Evolutionary conservation across 2,329 filamentous ascomycete genomes (phyloP), one percentile per base, ranked within the genome.

Genomic region (Penicillium sclerotiorum): DNA sequence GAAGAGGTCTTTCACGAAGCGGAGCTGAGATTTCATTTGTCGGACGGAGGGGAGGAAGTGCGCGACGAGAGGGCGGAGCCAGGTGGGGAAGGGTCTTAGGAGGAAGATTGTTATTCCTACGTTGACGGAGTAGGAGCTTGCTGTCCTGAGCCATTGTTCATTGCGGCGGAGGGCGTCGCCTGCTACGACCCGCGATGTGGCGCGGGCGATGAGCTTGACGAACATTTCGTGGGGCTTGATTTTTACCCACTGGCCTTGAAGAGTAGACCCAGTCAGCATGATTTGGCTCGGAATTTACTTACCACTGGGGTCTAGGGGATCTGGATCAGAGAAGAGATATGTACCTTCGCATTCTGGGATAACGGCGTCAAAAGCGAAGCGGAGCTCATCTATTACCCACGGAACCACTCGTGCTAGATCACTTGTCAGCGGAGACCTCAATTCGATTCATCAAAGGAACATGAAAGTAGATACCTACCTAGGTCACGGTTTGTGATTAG

Each of bases 151-250:
- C 73, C 74, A 77, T 45, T 67, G 58, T 46, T 67, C 57, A 48
- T 75, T 71, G 20, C 64, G 63, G 44, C 68, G 70, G 6, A 73
- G 56, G 5, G 55, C 50, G 4, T 67, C 59, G 15, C 74, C 73
- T 23, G 72, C 64, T 44, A 77, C 71, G 33, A 77, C 63, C 15
- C 73, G 66, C 1, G 70, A 68, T 1, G 72, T 72, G 5, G 74
- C 58, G 13, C 73, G 68, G 8, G 70, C 64, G 23, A 77, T 64
- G 5, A 76, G 54, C 1, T 62, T 57, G 1, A 67, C 61, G 27
- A 73, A 61, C 45, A 61, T 48, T 8, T 60, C 35, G 23, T 63
- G 61, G 9, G 63, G 45, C 5, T 62, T 57, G 28, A 63, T 49
- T 4, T 53, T 23, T 11, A 53, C 41, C 64, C 64, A 67, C n/a